Evolutionary conservation across 768 basidiomycete species (phyloP).

Genomic region (Nevesoporus exiguus): DNA sequence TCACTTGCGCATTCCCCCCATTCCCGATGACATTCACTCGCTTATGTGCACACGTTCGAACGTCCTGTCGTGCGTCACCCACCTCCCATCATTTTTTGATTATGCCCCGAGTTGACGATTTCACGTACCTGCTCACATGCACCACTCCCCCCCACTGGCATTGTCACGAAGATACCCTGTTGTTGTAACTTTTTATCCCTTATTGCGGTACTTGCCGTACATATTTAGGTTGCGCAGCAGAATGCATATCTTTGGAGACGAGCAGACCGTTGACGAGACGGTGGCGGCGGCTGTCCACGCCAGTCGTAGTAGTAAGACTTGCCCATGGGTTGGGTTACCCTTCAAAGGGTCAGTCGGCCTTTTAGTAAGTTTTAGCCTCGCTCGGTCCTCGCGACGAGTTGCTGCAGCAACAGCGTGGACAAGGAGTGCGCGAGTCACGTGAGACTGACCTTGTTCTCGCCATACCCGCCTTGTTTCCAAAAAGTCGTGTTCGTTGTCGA

Average conservation of each 20-base stretch:
- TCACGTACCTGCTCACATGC: conserved; percentile 23
- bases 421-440: conserved; percentile 10
- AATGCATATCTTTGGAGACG: conserved; percentile 35
- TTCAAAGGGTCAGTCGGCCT: no score
- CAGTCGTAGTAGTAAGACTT: not conserved
- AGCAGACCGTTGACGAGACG: not conserved
- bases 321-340: not conserved
- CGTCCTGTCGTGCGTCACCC: conserved; percentile 24
- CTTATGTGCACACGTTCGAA: conserved; percentile 5
- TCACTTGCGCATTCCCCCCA: conserved; percentile 20
- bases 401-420: no score
- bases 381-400: conserved; percentile 6
- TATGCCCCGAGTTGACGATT: conserved; percentile 33
- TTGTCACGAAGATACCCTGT: conserved; percentile 36
- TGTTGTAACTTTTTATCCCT: conserved; percentile 29
- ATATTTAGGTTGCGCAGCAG: conserved; percentile 35
- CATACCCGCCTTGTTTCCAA: no score
- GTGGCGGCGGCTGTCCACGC: no score
- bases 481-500: not conserved
- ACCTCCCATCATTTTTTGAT: conserved; percentile 11
- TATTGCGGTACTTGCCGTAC: conserved; percentile 24
- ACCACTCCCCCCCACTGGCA: conserved; percentile 15
- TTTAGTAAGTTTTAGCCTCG: no score
- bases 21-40: conserved; percentile 9
- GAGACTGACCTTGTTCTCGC: not conserved